Evolutionary conservation across 176 grass and related monocot genomes (phyloP).

Genomic region (Chloris gayana): DNA sequence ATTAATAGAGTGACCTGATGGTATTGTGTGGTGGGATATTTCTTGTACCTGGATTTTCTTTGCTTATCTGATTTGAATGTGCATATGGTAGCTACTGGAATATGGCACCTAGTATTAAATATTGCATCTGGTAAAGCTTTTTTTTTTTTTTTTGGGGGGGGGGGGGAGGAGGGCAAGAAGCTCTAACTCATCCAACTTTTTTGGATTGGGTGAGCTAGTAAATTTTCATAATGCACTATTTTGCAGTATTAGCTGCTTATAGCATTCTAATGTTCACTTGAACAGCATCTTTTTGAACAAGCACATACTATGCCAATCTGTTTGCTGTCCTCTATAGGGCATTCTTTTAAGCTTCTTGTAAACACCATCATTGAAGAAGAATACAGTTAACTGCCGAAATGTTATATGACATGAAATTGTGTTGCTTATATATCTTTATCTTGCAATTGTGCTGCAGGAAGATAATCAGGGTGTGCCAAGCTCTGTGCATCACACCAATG

Average conservation of each 20-base stretch:
- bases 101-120: not conserved
- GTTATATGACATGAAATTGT: not conserved
- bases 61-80: not conserved
- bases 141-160: too few relatives aligned
- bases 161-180: too few relatives aligned
- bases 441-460: slow-evolving; percentile 40
- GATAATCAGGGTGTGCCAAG: slow-evolving; percentile 27
- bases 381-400: not conserved
- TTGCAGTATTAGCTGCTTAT: not conserved
- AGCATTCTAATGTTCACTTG: not conserved
- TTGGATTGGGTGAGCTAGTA: not conserved
- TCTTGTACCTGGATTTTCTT: not conserved
- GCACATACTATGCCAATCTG: not conserved
- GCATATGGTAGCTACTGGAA: not conserved
- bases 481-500: slow-evolving; percentile 39
- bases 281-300: not conserved
- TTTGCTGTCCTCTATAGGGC: not conserved
- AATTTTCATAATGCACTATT: not conserved
- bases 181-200: not conserved
- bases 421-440: slow-evolving; percentile 33
- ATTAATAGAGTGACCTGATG: not conserved
- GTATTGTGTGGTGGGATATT: not conserved
- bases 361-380: not conserved
- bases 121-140: not conserved
- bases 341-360: not conserved